Conservation (phyloP, 495 filamentous ascomycete genomes). For the Poronia punctata region DNA sequence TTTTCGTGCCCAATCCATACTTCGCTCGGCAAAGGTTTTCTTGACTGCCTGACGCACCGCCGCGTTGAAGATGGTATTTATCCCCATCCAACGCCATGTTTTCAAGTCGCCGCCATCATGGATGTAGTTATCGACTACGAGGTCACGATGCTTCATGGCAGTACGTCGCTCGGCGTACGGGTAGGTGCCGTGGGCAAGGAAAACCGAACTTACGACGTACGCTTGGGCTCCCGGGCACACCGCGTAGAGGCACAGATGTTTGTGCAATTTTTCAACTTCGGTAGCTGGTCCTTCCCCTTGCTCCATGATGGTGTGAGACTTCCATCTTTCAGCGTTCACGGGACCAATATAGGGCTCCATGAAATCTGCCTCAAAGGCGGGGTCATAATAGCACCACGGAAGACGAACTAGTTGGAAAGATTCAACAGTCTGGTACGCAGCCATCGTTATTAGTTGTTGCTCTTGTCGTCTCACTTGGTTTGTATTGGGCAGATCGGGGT, state of each 20-base stretch:
- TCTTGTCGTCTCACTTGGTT: no score
- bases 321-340: no score
- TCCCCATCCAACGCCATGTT: background rate
- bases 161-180: background rate
- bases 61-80: background rate
- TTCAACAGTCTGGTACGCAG: no score
- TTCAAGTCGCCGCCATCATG: constrained; percentile 1
- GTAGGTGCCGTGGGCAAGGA: background rate
- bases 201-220: background rate
- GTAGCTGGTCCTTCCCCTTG: no score
- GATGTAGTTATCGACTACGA: constrained; percentile 9
- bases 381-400: no score
- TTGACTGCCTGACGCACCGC: background rate
- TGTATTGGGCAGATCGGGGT: no score
- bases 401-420: no score
- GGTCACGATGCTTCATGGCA: background rate
- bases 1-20: background rate
- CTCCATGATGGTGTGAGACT: no score
- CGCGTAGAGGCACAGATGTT: background rate
- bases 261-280: no score
- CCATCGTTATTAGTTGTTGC: no score
- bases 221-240: background rate
- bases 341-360: no score
- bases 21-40: background rate
- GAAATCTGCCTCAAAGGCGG: no score